Evolutionary conservation across 1,139 yeast genomes (phyloP).

Genomic region (Nakaseomyces delphensis): DNA sequence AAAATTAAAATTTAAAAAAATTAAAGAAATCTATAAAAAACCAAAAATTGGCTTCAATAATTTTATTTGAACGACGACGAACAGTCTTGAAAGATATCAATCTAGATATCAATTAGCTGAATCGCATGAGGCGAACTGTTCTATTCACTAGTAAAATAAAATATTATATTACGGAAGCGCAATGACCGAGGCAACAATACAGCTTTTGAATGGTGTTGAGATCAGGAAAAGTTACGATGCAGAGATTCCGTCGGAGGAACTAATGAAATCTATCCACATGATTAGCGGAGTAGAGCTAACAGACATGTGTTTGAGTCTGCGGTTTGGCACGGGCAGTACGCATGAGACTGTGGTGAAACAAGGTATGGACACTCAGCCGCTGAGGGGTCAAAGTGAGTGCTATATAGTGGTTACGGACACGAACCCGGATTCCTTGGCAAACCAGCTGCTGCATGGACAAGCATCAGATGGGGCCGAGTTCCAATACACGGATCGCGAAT

Average conservation of each 20-base stretch:
- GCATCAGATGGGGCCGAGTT: slow-evolving; percentile 35
- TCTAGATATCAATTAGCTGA: too few relatives aligned
- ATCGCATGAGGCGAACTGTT: not conserved
- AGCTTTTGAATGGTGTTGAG: slow-evolving; percentile 1
- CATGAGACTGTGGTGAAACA: not conserved
- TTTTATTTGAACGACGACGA: too few relatives aligned
- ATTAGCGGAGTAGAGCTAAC: slow-evolving; percentile 3
- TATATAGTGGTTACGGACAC: slow-evolving; percentile 44
- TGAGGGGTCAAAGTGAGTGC: not conserved
- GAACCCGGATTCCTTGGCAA: slow-evolving; percentile 41
- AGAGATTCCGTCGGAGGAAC: not conserved
- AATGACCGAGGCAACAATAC: not conserved
- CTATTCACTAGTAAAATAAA: not conserved
- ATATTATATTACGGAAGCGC: not conserved
- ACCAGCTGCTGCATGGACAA: slow-evolving; percentile 34
- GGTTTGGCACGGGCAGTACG: not conserved
- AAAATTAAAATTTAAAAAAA: not conserved
- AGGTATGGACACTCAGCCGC: not conserved
- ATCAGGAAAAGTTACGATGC: not conserved
- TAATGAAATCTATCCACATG: not conserved
- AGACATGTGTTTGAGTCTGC: not conserved
- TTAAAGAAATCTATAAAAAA: not conserved
- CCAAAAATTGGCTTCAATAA: too few relatives aligned
- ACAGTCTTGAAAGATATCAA: too few relatives aligned
- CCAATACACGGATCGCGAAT: slow-evolving; percentile 54